Base-by-base conservation (phyloP, 805 yeast species). In the Ogataea ramenticola region DNA sequence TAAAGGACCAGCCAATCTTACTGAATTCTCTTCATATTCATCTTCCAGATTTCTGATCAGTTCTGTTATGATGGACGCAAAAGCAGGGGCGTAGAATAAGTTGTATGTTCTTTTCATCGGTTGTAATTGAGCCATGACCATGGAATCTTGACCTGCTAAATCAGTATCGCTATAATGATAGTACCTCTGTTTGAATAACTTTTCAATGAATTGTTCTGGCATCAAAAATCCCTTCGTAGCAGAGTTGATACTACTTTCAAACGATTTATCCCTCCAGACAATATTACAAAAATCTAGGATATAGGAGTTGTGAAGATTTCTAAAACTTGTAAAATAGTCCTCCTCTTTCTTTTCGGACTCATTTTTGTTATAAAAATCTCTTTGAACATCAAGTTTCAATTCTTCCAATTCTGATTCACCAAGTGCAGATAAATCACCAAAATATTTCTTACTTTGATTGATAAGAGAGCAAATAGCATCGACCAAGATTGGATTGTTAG, bases 261-360 rank as follows among this genome's bases (percentile, higher is more conserved):
- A 71, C 1, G 79, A 75, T 50, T 65, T 68, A 48, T 77, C 75
- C 46, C 82, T 58, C 85, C 85, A 80, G 0, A 74, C 40, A 14
- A 72, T 61, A 45, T 80, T 79, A 47, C 80, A 67, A 8, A 72
- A 53, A 51, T 80, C 85, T 69, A 76, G 71, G 10, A 79, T 71
- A 46, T 70, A 74, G 0, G 77, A 60, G 45, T 77, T 77, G 40
- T 72, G 77, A 4, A 72, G 40, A 10, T 51, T 49, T 42, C 68
- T 66, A 31, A 56, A 32, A n/a, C 5, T 8, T 11, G 20, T 5
- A 11, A 31, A 31, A 10, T n/a, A 22, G 15, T 39, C 36, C 30
- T 8, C 12, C 10, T 35, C 24, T 6, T 19, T 10, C 14, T 11
- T 5, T 17, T 24, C 10, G 12, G n/a, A 4, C n/a, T 7, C 51